Conservation (phyloP, 352 stramenopile species). For the Halophytophthora batemanensis region DNA sequence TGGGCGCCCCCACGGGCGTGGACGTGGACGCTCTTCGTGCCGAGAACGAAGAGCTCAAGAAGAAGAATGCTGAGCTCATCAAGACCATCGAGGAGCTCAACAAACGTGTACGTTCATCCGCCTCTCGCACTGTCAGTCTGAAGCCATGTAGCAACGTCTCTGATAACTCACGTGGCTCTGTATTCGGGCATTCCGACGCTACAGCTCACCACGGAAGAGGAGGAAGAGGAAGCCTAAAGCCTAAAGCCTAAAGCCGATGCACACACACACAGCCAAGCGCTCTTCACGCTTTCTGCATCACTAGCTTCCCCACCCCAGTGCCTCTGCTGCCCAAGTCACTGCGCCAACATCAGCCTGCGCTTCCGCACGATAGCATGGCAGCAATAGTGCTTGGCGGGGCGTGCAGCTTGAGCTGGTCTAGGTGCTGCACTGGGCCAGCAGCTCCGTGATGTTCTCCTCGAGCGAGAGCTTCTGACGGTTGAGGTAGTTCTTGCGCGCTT, state of each 20-base stretch:
- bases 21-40: slow-evolving; percentile 86
- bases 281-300: too few relatives aligned
- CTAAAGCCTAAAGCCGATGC: too few relatives aligned
- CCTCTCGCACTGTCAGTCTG: background rate
- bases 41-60: slow-evolving; percentile 93
- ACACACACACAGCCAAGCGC: too few relatives aligned
- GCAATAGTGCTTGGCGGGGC: too few relatives aligned
- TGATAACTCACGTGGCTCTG: slow-evolving; percentile 52
- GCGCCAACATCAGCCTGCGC: too few relatives aligned
- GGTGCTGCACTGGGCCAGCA: slow-evolving; percentile 67
- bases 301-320: too few relatives aligned
- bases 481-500: slow-evolving; percentile 81
- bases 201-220: too few relatives aligned
- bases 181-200: too few relatives aligned
- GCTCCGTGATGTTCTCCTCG: slow-evolving; percentile 82
- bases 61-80: slow-evolving; percentile 90
- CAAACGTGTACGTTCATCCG: slow-evolving; percentile 59
- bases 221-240: slow-evolving; percentile 23
- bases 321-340: too few relatives aligned
- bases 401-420: background rate
- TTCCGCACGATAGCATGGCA: too few relatives aligned
- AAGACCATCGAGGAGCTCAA: slow-evolving; percentile 90
- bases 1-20: slow-evolving; percentile 89
- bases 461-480: slow-evolving; percentile 74
- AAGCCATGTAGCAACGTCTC: background rate